These are phyloP conservation scores for Ziziphus jujuba DNA, from an alignment of 306 rosid species.

Conservation along the genomic window DNA sequence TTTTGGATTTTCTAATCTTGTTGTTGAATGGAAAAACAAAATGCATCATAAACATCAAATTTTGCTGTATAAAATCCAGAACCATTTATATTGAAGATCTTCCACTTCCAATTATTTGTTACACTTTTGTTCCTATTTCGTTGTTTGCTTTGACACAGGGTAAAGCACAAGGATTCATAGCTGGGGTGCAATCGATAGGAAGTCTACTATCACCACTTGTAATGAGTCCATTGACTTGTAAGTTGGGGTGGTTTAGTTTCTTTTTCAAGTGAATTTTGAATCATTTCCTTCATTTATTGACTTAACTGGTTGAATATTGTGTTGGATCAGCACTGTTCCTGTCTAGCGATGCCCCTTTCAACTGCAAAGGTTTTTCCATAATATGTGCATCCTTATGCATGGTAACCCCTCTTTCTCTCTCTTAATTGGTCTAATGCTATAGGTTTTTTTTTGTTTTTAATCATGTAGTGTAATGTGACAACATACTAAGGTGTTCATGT, in stretches of 20 bases:
- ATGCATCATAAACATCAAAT: no score
- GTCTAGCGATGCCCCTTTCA: slow-evolving; percentile 72
- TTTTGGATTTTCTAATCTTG: no score
- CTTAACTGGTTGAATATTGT: background rate
- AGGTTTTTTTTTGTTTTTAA: background rate
- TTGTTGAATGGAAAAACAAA: no score
- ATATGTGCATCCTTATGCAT: slow-evolving; percentile 67
- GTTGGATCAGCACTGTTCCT: slow-evolving; percentile 68
- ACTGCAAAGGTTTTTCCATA: slow-evolving; percentile 86
- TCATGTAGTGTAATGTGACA: background rate
- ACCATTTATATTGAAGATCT: background rate
- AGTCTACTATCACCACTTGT: slow-evolving; percentile 69
- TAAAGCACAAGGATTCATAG: slow-evolving; percentile 78
- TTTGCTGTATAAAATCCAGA: no score
- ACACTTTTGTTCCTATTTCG: background rate
- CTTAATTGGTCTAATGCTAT: background rate
- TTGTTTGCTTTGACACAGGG: slow-evolving; percentile 37
- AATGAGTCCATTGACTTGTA: slow-evolving; percentile 82
- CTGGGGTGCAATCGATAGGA: slow-evolving; percentile 73
- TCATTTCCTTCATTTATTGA: no score
- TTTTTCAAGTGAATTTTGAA: background rate
- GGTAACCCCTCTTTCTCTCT: slow-evolving; percentile 32
- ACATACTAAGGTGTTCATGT: background rate
- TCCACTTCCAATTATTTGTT: background rate
- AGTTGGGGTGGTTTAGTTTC: slow-evolving; percentile 21